Conservation (phyloP, 192 early-diverging fungal genomes). For the Radiomyces spectabilis region DNA sequence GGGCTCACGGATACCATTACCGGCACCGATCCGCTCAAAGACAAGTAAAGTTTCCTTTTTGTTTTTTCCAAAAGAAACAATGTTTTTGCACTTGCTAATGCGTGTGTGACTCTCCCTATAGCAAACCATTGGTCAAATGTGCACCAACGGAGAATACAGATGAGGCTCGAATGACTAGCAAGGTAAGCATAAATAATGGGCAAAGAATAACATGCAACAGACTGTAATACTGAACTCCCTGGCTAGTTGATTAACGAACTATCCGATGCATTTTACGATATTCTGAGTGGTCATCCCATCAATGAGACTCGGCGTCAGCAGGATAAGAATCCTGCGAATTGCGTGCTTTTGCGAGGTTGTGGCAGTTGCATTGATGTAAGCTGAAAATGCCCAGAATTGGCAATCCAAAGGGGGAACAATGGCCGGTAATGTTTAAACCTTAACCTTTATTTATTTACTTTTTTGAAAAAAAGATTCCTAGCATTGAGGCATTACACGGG, state of each 20-base stretch:
- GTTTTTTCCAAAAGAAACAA: neutral
- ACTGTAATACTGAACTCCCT: no score
- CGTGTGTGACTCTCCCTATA: neutral
- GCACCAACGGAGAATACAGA: conserved; percentile 7
- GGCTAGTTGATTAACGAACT: conserved; percentile 25
- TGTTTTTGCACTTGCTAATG: neutral
- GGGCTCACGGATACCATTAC: conserved; percentile 23
- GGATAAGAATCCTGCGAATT: conserved; percentile 22
- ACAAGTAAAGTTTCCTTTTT: conserved; percentile 10
- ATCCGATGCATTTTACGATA: conserved; percentile 2
- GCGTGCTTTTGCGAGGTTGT: conserved; percentile 24
- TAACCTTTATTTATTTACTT: no score
- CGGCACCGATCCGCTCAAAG: conserved; percentile 27
- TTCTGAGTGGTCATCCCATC: conserved; percentile 10
- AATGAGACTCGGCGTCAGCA: conserved; percentile 9
- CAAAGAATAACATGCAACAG: neutral
- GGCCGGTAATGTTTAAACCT: no score
- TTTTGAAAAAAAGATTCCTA: no score
- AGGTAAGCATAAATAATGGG: conserved; percentile 5
- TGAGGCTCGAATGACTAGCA: conserved; percentile 18
- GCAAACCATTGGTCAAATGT: conserved; percentile 14
- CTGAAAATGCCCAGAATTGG: neutral
- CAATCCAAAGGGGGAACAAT: no score
- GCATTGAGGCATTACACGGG: conserved; percentile 13
- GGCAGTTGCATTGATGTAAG: conserved; percentile 24